A percentile compares a stretch with the other conserved stretches of the same genome.
phyloP scores from a whole-genome alignment of 176 grass and related monocot genomes.

The Musa itinerans region DNA sequence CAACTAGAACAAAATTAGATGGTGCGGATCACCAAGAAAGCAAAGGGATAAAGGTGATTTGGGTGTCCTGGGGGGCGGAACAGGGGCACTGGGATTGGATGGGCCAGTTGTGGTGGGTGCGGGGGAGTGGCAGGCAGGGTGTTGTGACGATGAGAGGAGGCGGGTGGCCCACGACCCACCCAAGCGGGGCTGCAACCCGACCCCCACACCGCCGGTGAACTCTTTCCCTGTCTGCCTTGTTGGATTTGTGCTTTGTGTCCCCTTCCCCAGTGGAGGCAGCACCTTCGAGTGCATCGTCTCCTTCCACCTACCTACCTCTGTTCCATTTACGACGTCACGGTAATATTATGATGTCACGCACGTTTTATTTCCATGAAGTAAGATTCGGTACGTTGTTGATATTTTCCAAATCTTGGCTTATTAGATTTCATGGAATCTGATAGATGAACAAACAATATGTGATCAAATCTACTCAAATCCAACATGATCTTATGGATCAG shows the following conservation, averaged over 20 bases:
- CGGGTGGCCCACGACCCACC: background rate
- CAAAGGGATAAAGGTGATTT: background rate
- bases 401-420: no score
- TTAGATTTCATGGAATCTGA: no score
- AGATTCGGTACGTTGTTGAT: no score
- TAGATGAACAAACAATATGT: no score
- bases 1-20: no score
- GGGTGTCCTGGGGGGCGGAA: background rate
- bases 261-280: background rate
- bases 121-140: background rate
- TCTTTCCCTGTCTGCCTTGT: constrained; percentile 7
- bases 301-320: background rate
- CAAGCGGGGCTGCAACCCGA: background rate
- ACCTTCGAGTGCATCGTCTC: background rate
- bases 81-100: no score
- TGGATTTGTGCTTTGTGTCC: constrained; percentile 16
- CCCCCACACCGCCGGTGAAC: background rate
- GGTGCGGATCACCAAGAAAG: no score
- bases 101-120: background rate
- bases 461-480: no score
- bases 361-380: no score
- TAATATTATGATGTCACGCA: no score
- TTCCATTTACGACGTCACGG: background rate
- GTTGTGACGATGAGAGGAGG: background rate
- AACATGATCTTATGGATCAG: no score